These are phyloP conservation scores for Samsoniella hepiali DNA, from an alignment of 2,329 filamentous ascomycete genomes.

Conservation along the genomic window DNA sequence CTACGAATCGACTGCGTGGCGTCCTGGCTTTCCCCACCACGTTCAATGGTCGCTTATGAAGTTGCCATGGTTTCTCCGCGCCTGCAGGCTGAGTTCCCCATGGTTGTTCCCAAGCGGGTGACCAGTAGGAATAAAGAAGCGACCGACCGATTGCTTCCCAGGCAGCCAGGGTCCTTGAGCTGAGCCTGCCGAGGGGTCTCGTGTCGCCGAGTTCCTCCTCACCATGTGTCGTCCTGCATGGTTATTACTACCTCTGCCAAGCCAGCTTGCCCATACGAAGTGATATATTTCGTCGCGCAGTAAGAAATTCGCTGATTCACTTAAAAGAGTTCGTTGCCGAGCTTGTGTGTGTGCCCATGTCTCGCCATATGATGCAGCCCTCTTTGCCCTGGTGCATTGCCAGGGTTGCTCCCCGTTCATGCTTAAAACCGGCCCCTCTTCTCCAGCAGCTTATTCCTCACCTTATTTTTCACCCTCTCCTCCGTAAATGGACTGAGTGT, in stretches of 20 bases:
- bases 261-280: not conserved
- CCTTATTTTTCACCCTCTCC: not conserved
- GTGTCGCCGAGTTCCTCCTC: not conserved
- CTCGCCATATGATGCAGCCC: not conserved
- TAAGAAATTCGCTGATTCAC: not conserved
- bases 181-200: not conserved
- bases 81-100: not conserved
- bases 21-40: not conserved
- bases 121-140: not conserved
- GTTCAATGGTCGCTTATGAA: not conserved
- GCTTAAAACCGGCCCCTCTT: constrained; percentile 7
- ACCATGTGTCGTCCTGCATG: not conserved
- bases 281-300: not conserved
- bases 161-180: not conserved
- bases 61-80: not conserved
- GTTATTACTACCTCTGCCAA: not conserved
- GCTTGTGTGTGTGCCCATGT: not conserved
- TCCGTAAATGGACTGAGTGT: no score
- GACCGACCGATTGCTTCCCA: not conserved
- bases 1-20: not conserved
- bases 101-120: no score
- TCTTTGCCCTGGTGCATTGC: not conserved
- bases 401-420: not conserved
- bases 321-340: not conserved
- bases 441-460: not conserved